Evolutionary conservation across 331 rosid genomes (phyloP), one percentile per base, ranked within the genome.

Genomic region (Malus hybrid): DNA sequence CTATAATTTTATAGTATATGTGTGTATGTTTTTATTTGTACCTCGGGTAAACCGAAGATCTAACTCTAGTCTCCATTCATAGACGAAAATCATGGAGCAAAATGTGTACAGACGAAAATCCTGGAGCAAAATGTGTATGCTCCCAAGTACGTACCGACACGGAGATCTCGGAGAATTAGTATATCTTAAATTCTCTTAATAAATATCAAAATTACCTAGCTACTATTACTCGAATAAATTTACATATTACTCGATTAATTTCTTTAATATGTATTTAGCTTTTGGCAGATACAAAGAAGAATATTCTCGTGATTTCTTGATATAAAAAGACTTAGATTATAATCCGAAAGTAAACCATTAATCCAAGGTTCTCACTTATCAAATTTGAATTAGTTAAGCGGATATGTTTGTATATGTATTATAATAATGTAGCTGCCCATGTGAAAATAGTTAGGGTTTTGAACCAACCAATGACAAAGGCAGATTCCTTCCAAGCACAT

Each of bases 401-500:
- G 16, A 20, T 20, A 39, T 6, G 34, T 3, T 20, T 57, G 10
- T 6, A 34, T 55, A 32, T 39, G 46, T 10, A 42, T 3, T 10
- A 42, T 59, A 5, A 12, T 39, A 55, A 59, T 10, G 69, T 63
- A 57, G 29, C 77, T 42, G 46, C 27, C 63, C 87, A 80, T 62
- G 80, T 83, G 82, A 72, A 54, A 76, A 59, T 44, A 27, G 74
- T 48, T 65, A 70, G 72, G 59, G 36, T 64, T 32, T 50, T 61
- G 13, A 56, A 52, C 22, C 56, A n/a, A 52, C 31, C 67, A 60
- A 69, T 66, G 73, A 29, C 70, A 76, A 8, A 56, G 65, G 28
- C 29, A 69, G 84, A 77, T 80, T 83, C 84, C 62, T 62, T 20
- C 10, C 46, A 4, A 32, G 7, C 84, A 80, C 82, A 83, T 83